These are phyloP conservation scores for Clathrus columnatus DNA, from an alignment of 768 basidiomycete species.

Conservation along the genomic window DNA sequence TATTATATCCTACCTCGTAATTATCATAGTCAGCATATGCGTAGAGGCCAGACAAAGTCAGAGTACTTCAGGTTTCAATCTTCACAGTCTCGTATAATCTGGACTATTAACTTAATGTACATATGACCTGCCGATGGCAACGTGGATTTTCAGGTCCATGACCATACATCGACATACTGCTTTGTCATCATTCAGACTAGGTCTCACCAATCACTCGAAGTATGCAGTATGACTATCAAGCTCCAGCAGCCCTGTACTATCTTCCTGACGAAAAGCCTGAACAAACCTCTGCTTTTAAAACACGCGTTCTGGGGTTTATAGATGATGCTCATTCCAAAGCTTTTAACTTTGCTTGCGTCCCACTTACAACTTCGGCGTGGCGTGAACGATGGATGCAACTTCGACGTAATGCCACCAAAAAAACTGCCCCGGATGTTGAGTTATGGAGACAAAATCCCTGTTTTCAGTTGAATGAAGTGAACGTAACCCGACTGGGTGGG, in stretches of 20 bases:
- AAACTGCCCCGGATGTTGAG: conserved; percentile 55
- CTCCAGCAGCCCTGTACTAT: conserved; percentile 4
- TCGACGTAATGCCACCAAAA: conserved; percentile 54
- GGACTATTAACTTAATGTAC: no score
- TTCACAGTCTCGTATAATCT: no score
- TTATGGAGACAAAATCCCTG: conserved; percentile 77
- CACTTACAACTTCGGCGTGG: conserved; percentile 89
- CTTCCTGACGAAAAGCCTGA: neutral
- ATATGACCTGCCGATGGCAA: no score
- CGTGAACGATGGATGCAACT: conserved; percentile 82
- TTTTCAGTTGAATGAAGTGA: conserved; percentile 79
- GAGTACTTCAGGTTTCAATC: neutral
- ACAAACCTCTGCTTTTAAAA: neutral
- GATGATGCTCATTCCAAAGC: conserved; percentile 51
- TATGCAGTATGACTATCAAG: conserved; percentile 7
- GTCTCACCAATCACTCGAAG: no score
- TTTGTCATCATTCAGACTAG: no score
- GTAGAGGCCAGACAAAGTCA: conserved; percentile 50
- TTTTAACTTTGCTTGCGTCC: conserved; percentile 70
- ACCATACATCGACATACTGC: no score
- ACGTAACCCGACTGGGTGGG: conserved; percentile 79
- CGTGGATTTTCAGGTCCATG: no score
- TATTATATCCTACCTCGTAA: conserved; percentile 58
- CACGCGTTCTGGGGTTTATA: conserved; percentile 23
- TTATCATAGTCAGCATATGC: conserved; percentile 73